Evolutionary conservation across 75 land plant species (phyloP).

Genomic region (Ceratopteris richardii): DNA sequence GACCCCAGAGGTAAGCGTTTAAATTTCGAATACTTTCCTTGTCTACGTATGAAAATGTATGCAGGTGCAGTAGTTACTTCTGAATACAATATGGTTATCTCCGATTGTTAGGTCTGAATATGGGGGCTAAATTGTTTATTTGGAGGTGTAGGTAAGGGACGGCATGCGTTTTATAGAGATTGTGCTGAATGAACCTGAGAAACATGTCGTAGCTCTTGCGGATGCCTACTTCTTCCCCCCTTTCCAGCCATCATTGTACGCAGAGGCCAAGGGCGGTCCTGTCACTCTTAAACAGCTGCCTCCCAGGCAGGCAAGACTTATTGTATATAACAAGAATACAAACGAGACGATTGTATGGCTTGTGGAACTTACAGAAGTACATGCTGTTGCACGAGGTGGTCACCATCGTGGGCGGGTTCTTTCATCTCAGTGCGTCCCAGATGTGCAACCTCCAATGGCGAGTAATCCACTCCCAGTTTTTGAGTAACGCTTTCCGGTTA

Average conservation of each 20-base stretch:
- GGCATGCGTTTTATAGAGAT: conserved; percentile 94
- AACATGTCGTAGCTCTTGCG: conserved; percentile 81
- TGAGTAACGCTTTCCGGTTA: not conserved
- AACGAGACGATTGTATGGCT: conserved; percentile 91
- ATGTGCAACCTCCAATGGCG: conserved; percentile 98
- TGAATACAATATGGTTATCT: too few species aligned
- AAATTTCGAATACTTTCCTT: too few species aligned
- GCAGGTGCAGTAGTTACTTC: too few species aligned
- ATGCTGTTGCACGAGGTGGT: conserved; percentile 91
- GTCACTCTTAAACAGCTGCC: conserved; percentile 77
- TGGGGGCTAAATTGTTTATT: too few species aligned
- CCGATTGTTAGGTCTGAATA: too few species aligned
- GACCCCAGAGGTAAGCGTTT: conserved; percentile 75
- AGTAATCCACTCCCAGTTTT: conserved; percentile 1
- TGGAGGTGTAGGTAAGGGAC: conserved; percentile 73
- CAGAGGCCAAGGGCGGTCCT: conserved; percentile 73
- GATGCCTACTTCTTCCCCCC: conserved; percentile 99
- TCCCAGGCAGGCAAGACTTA: conserved; percentile 76
- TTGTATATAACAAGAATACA: conserved; percentile 76
- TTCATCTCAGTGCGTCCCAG: conserved; percentile 61
- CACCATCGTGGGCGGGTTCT: conserved; percentile 90
- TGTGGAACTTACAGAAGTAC: conserved; percentile 84
- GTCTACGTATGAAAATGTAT: too few species aligned
- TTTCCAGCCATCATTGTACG: conserved; percentile 77
- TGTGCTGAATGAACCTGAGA: conserved; percentile 76